Base-by-base conservation (phyloP, 257 asterid genomes). In the Petunia axillaris region DNA sequence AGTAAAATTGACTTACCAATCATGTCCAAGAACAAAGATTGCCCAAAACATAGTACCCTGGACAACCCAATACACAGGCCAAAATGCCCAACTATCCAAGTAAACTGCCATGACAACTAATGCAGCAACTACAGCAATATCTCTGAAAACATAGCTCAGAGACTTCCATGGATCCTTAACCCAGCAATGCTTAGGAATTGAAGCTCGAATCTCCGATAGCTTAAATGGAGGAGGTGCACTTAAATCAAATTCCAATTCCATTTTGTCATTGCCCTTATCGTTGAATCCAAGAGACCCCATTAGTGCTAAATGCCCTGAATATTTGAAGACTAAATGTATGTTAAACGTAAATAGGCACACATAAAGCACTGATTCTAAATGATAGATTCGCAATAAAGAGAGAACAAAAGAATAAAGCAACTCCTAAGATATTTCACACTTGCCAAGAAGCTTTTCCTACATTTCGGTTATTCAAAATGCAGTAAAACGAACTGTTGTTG, bases 21-120 rank as follows among this genome's bases (percentile, higher is more conserved):
- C 91, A 57, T 87, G 91, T 6, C 91, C 91, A 59, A 87, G 91
- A 40, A 87, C 91, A 59, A 87, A 87, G 14, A 87, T 43, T 8
- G 91, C 91, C 91, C 91, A 87, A 57, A 87, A 87, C 85, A 87
- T 85, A 3, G 91, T 87, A 5, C 91, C 91, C 81, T 85, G 91
- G 16, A 86, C 86, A 80, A 76, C 81, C 91, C 91, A 87, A 38
- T 87, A 87, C 6, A 80, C 0, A 4, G 89, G 88, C 89, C 87
- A 85, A 55, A 85, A 71, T 35, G 58, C 41, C 86, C 87, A 82
- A 55, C 2, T 82, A 50, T 85, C 41, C 10, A 85, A 43, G 75
- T 62, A 82, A 78, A 82, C 40, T 2, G 86, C 91, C 76, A 84
- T 3, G 1, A 85, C 60, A 10, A 85, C 25, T 57, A 87, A 52